Conservation (phyloP, 1,284 basidiomycete genomes). For the Stygiomarasmius scandens region DNA sequence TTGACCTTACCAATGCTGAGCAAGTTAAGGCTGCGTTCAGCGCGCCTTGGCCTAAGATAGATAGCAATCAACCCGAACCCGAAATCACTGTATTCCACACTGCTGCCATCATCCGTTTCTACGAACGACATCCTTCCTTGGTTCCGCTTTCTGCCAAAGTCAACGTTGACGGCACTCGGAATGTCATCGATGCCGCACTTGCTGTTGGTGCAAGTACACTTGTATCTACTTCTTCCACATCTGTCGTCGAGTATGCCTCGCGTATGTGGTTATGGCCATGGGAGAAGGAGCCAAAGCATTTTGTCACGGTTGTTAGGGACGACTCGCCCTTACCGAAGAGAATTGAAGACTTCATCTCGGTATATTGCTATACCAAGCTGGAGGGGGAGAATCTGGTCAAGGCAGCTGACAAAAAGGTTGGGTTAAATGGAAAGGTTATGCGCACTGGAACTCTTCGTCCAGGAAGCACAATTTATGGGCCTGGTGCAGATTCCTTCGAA, state of each 20-base stretch:
- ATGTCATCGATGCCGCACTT: constrained; percentile 45
- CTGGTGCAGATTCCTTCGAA: constrained; percentile 9
- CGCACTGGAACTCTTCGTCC: constrained; percentile 57
- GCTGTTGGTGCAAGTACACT: constrained; percentile 43
- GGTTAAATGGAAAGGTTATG: constrained; percentile 24
- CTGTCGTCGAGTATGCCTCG: constrained; percentile 43
- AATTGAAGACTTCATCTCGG: constrained; percentile 53
- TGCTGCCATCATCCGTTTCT: constrained; percentile 60
- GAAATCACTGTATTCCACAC: constrained; percentile 55
- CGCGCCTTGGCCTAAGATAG: constrained; percentile 44
- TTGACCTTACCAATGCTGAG: constrained; percentile 43
- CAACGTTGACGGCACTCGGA: constrained; percentile 51
- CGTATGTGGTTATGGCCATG: constrained; percentile 57
- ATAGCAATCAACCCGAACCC: constrained; percentile 15
- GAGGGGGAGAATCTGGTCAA: constrained; percentile 47
- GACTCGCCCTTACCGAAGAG: constrained; percentile 37
- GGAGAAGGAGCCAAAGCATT: constrained; percentile 43
- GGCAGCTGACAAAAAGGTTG: constrained; percentile 37
- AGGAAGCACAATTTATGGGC: constrained; percentile 27
- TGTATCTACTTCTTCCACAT: constrained; percentile 57
- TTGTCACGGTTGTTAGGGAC: constrained; percentile 50
- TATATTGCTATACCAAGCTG: constrained; percentile 55
- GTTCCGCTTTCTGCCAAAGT: constrained; percentile 46
- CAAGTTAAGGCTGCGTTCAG: constrained; percentile 49
- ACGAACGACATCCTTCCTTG: constrained; percentile 45